A percentile compares a stretch with the other conserved stretches of the same genome.
Conservation (phyloP, 192 early-diverging fungal species). For the Rhizophlyctis rosea region DNA sequence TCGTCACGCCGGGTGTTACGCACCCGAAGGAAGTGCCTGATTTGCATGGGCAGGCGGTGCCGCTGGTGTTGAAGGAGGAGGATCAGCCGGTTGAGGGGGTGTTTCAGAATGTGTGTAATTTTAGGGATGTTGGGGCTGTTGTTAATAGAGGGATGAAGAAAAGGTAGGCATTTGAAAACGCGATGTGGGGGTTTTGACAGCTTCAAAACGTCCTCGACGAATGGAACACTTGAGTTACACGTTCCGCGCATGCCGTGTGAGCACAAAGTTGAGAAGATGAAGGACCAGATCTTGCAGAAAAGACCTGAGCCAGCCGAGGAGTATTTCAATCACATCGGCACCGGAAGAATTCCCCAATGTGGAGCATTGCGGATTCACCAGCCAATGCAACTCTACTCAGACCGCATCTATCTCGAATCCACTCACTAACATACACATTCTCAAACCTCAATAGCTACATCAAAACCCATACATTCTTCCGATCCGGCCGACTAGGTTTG, state of each 20-base stretch:
- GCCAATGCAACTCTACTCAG: too few species aligned
- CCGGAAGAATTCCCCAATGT: too few species aligned
- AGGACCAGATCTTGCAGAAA: too few species aligned
- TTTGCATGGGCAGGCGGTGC: background rate
- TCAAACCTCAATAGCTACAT: constrained; percentile 27
- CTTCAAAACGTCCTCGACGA: background rate
- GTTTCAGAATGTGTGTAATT: constrained; percentile 34
- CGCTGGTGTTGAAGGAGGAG: constrained; percentile 5
- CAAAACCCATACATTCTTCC: constrained; percentile 32
- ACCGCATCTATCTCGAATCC: too few species aligned
- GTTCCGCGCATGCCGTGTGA: too few species aligned
- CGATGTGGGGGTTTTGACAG: background rate
- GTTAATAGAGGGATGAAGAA: constrained; percentile 7
- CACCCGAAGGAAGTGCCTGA: background rate
- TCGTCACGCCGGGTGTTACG: too few species aligned
- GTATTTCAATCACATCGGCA: too few species aligned
- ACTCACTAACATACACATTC: too few species aligned
- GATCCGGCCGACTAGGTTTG: constrained; percentile 36
- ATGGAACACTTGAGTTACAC: too few species aligned
- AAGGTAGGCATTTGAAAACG: constrained; percentile 12
- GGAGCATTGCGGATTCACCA: too few species aligned
- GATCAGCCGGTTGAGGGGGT: constrained; percentile 18
- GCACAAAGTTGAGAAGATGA: too few species aligned
- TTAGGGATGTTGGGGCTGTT: constrained; percentile 36
- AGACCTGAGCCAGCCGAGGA: too few species aligned